Percentiles rank a stretch among this genome's conserved stretches.
Conservation (phyloP, 1,284 basidiomycete genomes). For the Hemileia vastatrix region DNA sequence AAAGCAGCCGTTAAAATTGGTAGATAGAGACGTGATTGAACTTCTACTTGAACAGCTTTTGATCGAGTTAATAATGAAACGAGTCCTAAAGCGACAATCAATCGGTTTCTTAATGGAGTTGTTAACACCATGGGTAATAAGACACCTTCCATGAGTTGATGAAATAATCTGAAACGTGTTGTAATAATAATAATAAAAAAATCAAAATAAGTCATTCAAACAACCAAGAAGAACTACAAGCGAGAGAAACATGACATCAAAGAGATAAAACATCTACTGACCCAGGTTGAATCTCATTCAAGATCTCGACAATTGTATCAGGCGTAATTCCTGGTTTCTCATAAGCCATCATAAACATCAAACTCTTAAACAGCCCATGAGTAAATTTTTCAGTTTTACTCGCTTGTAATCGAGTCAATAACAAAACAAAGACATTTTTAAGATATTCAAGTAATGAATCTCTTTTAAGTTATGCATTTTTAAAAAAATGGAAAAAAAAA, state of each 20-base stretch:
- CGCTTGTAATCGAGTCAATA: constrained; percentile 73
- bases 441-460: constrained; percentile 62
- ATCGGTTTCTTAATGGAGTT: constrained; percentile 68
- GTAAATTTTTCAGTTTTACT: constrained; percentile 84
- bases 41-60: constrained; percentile 28
- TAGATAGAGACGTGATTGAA: constrained; percentile 51
- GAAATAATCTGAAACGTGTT: constrained; percentile 54
- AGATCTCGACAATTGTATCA: constrained; percentile 62
- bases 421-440: constrained; percentile 65
- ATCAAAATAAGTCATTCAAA: not conserved
- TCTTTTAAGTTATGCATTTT: constrained; percentile 50
- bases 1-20: constrained; percentile 60
- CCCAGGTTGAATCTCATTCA: constrained; percentile 76
- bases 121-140: constrained; percentile 72
- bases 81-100: constrained; percentile 73
- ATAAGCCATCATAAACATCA: constrained; percentile 65
- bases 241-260: not conserved
- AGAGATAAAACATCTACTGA: constrained; percentile 3
- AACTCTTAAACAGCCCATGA: constrained; percentile 70
- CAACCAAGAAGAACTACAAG: not conserved
- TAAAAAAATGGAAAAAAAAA: too few relatives aligned
- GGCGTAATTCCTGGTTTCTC: constrained; percentile 59
- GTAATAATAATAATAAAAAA: not conserved
- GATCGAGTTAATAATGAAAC: constrained; percentile 66
- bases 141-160: constrained; percentile 67